These are phyloP conservation scores for Pulveroboletus sp. DNA, from an alignment of 768 basidiomycete genomes.

Conservation along the genomic window DNA sequence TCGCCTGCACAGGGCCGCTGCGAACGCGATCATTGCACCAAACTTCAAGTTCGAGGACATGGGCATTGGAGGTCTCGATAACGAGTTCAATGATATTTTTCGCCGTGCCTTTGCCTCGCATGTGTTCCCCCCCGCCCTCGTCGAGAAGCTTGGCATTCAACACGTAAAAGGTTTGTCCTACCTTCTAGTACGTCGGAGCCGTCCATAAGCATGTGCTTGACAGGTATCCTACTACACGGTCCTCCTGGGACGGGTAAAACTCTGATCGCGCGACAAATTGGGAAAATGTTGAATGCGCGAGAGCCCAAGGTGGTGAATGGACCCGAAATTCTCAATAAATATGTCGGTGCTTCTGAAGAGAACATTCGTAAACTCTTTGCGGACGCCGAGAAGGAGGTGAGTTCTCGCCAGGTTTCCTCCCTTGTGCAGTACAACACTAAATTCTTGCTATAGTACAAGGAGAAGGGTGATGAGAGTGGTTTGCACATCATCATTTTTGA, in stretches of 20 bases:
- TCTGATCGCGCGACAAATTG: conserved; percentile 95
- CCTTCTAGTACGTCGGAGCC: not conserved
- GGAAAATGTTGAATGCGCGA: conserved; percentile 96
- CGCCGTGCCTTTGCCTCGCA: conserved; percentile 97
- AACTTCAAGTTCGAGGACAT: conserved; percentile 99
- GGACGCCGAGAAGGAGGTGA: conserved; percentile 96
- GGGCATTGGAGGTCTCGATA: conserved; percentile 97
- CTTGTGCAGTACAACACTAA: not conserved
- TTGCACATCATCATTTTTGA: conserved; percentile 99
- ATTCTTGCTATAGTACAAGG: conserved; percentile 69
- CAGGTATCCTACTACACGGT: conserved; percentile 90
- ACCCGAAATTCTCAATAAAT: conserved; percentile 96
- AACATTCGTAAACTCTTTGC: conserved; percentile 95
- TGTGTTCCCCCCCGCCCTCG: conserved; percentile 95
- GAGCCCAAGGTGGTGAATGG: conserved; percentile 99
- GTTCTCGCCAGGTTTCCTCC: not conserved
- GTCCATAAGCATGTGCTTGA: not conserved
- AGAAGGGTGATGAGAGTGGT: conserved; percentile 94
- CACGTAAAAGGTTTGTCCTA: conserved; percentile 82
- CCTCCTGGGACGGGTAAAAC: conserved; percentile 99
- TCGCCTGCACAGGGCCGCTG: conserved; percentile 58
- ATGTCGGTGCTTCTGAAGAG: conserved; percentile 95
- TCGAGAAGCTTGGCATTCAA: conserved; percentile 96
- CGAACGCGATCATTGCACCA: conserved; percentile 93
- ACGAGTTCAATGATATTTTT: conserved; percentile 94